Evolutionary conservation across 2,329 filamentous ascomycete genomes (phyloP), one percentile per base, ranked within the genome.

Genomic region (Pseudopithomyces maydicus): DNA sequence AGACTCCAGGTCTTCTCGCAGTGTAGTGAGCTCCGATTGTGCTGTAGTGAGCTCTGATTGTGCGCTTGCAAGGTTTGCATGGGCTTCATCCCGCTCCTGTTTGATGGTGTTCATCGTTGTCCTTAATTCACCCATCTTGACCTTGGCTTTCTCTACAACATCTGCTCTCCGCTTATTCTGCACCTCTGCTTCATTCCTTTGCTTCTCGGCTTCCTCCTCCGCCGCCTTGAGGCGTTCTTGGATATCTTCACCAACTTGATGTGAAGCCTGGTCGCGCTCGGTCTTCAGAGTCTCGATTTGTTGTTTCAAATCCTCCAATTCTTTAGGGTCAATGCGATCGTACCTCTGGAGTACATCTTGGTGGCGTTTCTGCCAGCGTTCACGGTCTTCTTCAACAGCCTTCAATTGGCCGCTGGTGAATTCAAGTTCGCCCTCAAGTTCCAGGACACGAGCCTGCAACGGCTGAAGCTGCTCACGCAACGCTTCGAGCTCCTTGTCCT

Each of bases 341-440:
- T 98, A 97, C 74, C 97, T 97, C 64, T 92, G 92, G 49, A 99
- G 85, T 59, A 99, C 97, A 66, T 96, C 91, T 72, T 98, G 92
- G 1, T 92, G 96, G 22, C 95, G 89, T 81, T 97, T 94, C 77
- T 97, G 92, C 91, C 94, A 97, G 56, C 91, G 87, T 72, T 98
- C 94, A 15, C 95, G 89, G 72, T 98, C 94, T 68, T 95, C 90
- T 64, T 96, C 90, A 10, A 98, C 83, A 61, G 97, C 85, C 69
- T 90, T 91, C 71, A 97, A 86, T 72, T 98, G 94, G 12, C 92
- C 92, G 64, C 96, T 89, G 68, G 93, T 90, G 63, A 89, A 90
- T 58, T 89, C 86, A 61, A 91, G 84, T 59, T 94, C 86, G 57
- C 89, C 92, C 72, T 96, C 91, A 14, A 98, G 82, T 69, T 96